phyloP scores from a whole-genome alignment of 148 eudicot genomes.

The Beta vulgaris region DNA sequence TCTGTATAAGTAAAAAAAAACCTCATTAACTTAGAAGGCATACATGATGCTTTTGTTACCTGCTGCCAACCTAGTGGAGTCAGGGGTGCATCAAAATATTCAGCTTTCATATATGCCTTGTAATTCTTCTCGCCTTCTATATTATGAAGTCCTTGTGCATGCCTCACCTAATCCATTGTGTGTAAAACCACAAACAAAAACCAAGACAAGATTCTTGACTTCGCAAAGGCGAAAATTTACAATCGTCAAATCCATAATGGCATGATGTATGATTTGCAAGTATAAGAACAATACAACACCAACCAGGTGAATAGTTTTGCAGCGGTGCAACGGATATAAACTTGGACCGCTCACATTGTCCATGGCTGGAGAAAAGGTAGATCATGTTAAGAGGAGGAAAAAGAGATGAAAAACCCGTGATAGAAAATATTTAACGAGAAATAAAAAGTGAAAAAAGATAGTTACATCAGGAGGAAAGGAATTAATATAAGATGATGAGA shows the following conservation, averaged over 20 bases:
- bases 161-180: conserved; percentile 75
- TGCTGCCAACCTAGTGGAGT: conserved; percentile 95
- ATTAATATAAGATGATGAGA: not conserved
- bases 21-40: not conserved
- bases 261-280: conserved; percentile 21
- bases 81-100: conserved; percentile 90
- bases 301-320: conserved; percentile 93
- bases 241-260: conserved; percentile 20
- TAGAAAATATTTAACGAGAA: not conserved
- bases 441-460: not conserved
- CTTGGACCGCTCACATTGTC: conserved; percentile 46
- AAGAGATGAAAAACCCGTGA: not conserved
- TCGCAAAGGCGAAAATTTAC: conserved; percentile 21
- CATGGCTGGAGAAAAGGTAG: conserved; percentile 47
- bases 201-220: conserved; percentile 27
- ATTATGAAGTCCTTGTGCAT: conserved; percentile 95
- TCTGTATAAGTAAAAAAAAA: not conserved
- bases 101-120: conserved; percentile 78
- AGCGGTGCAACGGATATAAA: conserved; percentile 76
- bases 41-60: conserved; percentile 41
- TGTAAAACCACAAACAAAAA: conserved; percentile 29
- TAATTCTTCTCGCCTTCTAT: conserved; percentile 87
- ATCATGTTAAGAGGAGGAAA: not conserved
- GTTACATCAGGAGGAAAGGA: not conserved
- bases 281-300: conserved; percentile 34